Conservation (phyloP, 1,139 yeast genomes). For the Taphrina deformans region DNA sequence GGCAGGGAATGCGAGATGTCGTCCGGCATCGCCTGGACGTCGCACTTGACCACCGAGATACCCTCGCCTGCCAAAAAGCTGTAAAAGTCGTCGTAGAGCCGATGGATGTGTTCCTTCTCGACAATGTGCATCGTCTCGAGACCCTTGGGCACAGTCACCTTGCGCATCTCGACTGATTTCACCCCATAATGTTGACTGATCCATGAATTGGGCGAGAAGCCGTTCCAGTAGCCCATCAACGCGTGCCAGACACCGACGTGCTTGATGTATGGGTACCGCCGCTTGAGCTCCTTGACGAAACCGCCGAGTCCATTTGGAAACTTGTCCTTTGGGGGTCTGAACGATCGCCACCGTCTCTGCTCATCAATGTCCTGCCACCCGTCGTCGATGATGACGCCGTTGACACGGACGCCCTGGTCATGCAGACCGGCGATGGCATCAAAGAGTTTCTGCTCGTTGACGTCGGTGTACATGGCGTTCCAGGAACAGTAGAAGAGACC, state of each 20-base stretch:
- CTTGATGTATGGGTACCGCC: slow-evolving; percentile 42
- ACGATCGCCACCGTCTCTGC: slow-evolving; percentile 40
- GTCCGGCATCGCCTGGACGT: slow-evolving; percentile 43
- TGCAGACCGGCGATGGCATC: slow-evolving; percentile 41
- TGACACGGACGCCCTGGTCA: slow-evolving; percentile 40
- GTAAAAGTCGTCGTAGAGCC: slow-evolving; percentile 43
- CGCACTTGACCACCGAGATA: slow-evolving; percentile 44
- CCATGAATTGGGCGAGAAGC: slow-evolving; percentile 41
- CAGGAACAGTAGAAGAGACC: slow-evolving; percentile 44
- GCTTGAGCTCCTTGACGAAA: slow-evolving; percentile 40
- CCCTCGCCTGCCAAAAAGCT: slow-evolving; percentile 41
- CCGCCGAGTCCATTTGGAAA: slow-evolving; percentile 44
- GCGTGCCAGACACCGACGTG: slow-evolving; percentile 46
- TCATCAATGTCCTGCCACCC: slow-evolving; percentile 44
- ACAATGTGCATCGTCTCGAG: slow-evolving; percentile 32
- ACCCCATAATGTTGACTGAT: slow-evolving; percentile 33
- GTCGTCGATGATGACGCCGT: slow-evolving; percentile 44
- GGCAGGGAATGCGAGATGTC: slow-evolving; percentile 38
- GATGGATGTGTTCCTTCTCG: slow-evolving; percentile 37
- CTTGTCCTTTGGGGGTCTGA: slow-evolving; percentile 40
- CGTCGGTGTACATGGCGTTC: slow-evolving; percentile 43
- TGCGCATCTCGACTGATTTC: slow-evolving; percentile 23
- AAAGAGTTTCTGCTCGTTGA: slow-evolving; percentile 41
- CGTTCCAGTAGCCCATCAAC: slow-evolving; percentile 45
- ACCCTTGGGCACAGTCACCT: slow-evolving; percentile 10